Conservation (phyloP, 306 rosid species). For the Vicia villosa region DNA sequence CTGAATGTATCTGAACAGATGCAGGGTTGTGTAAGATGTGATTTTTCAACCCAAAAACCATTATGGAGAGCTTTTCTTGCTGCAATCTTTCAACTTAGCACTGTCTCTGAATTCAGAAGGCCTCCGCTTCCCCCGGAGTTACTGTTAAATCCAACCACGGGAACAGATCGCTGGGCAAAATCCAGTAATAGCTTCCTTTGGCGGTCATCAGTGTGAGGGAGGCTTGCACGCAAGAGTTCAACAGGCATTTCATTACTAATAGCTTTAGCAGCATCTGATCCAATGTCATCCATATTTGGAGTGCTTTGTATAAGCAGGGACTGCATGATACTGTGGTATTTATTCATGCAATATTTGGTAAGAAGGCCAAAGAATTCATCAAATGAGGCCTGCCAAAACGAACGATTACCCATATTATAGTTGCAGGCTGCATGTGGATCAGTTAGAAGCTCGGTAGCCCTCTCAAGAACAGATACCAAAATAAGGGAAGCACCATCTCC, state of each 20-base stretch:
- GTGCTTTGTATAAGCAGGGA: constrained; percentile 45
- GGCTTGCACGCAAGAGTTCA: constrained; percentile 62
- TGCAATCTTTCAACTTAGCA: constrained; percentile 51
- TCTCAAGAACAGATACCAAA: constrained; percentile 55
- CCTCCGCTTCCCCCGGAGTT: constrained; percentile 53
- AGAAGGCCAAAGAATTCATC: constrained; percentile 57
- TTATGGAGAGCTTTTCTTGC: constrained; percentile 16
- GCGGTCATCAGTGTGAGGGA: constrained; percentile 55
- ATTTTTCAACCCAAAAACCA: constrained; percentile 31
- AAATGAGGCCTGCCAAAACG: constrained; percentile 64
- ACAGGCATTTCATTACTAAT: constrained; percentile 57
- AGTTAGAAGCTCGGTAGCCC: constrained; percentile 49
- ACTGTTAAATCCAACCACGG: constrained; percentile 48
- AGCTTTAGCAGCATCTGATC: constrained; percentile 53
- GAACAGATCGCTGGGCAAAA: constrained; percentile 56
- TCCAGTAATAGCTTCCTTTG: constrained; percentile 52
- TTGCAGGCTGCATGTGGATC: constrained; percentile 51
- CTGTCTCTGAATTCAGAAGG: constrained; percentile 78
- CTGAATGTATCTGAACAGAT: constrained; percentile 23
- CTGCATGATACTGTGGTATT: constrained; percentile 55
- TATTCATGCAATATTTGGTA: constrained; percentile 57
- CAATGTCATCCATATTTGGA: constrained; percentile 40
- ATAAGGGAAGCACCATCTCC: constrained; percentile 62
- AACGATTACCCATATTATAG: constrained; percentile 47
- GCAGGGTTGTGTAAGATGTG: constrained; percentile 27